These are phyloP conservation scores for Galeopsis tetrahit DNA, from an alignment of 257 asterid species.

Conservation along the genomic window DNA sequence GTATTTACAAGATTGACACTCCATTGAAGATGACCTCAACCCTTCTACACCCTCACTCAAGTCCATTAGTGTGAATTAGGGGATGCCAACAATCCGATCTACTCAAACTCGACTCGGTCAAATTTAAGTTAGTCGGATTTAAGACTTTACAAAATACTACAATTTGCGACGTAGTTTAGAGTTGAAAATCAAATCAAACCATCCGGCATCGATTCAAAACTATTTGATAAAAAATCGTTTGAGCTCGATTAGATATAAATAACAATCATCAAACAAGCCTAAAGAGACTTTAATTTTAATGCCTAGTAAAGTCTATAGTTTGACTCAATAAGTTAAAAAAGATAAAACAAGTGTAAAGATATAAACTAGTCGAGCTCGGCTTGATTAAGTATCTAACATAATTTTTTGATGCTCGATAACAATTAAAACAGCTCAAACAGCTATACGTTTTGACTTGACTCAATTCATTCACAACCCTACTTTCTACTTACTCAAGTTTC, in stretches of 20 bases:
- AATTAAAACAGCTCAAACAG: background rate
- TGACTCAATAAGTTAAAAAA: background rate
- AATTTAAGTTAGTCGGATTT: background rate
- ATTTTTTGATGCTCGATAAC: background rate
- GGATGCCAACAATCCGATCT: background rate
- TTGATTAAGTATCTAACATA: background rate
- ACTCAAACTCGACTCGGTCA: background rate
- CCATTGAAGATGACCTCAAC: slow-evolving; percentile 11
- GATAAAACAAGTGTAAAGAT: background rate
- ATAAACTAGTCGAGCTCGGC: background rate
- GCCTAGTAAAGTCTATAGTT: background rate
- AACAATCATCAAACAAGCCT: background rate
- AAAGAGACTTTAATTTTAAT: background rate
- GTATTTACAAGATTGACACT: background rate
- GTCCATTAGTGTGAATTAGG: background rate
- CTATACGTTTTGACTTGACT: background rate
- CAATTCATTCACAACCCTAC: background rate
- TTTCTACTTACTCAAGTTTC: slow-evolving; percentile 17
- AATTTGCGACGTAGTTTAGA: background rate
- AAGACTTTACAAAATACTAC: background rate
- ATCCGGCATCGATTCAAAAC: background rate
- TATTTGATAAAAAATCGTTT: background rate
- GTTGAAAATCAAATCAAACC: background rate
- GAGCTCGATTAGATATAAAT: background rate
- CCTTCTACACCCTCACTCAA: background rate